phyloP scores from a whole-genome alignment of 257 asterid genomes.

The Rhazya stricta region DNA sequence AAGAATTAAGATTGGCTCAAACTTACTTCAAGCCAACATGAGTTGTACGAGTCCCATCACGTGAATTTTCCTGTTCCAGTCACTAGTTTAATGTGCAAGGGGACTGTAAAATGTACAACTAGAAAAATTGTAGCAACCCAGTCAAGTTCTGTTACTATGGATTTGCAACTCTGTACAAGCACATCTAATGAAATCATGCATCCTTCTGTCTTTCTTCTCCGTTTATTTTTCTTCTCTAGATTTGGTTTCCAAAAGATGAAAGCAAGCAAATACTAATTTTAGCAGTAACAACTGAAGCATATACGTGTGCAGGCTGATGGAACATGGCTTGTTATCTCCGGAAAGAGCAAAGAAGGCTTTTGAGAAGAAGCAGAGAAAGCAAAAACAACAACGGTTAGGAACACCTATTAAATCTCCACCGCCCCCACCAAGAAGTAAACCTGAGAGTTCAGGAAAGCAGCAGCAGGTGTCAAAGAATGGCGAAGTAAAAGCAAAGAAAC shows the following conservation, averaged over 20 bases:
- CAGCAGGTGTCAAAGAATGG: slow-evolving; percentile 51
- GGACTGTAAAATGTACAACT: background rate
- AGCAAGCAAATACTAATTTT: background rate
- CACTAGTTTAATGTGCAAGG: background rate
- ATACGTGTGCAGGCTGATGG: slow-evolving; percentile 65
- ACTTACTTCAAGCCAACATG: background rate
- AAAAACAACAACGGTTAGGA: slow-evolving; percentile 60
- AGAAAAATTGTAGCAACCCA: background rate
- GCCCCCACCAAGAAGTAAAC: slow-evolving; percentile 33
- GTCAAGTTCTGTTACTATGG: background rate
- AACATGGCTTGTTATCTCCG: slow-evolving; percentile 77
- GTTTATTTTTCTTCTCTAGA: too few relatives aligned
- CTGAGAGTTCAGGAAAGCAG: slow-evolving; percentile 54
- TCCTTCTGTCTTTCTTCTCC: too few relatives aligned
- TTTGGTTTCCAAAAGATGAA: background rate
- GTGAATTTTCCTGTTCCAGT: background rate
- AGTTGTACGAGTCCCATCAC: background rate
- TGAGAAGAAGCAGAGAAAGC: slow-evolving; percentile 85
- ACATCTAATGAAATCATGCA: too few relatives aligned
- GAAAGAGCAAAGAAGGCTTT: slow-evolving; percentile 71
- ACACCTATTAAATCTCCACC: slow-evolving; percentile 69
- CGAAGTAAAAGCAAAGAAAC: slow-evolving; percentile 57
- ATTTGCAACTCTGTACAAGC: too few relatives aligned
- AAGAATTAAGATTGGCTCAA: too few relatives aligned
- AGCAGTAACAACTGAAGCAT: background rate